These are phyloP conservation scores for Ophiocordyceps robertsii DNA, from an alignment of 2,329 filamentous ascomycete genomes.

Conservation along the genomic window DNA sequence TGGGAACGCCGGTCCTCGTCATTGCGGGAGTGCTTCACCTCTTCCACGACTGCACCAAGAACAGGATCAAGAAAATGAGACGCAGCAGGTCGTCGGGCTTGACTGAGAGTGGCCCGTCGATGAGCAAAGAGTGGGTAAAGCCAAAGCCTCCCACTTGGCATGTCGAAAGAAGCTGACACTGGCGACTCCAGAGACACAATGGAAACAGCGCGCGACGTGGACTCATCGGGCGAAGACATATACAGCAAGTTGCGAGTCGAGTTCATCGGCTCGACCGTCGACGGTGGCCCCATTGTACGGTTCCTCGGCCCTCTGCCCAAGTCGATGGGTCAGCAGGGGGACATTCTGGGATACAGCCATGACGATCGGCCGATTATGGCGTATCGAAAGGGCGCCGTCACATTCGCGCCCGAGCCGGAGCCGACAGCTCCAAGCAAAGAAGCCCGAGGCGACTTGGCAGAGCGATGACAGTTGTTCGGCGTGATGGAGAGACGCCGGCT, in stretches of 20 bases:
- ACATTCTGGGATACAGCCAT: slow-evolving; percentile 22
- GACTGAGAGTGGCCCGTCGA: slow-evolving; percentile 16
- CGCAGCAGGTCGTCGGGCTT: slow-evolving; percentile 13
- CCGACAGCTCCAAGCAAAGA: background rate
- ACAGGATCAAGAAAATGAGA: slow-evolving; percentile 19
- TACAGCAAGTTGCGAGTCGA: slow-evolving; percentile 18
- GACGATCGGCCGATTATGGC: slow-evolving; percentile 23
- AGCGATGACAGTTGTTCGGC: no score
- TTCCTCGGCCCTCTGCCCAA: slow-evolving; percentile 21
- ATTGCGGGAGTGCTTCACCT: slow-evolving; percentile 40
- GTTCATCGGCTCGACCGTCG: slow-evolving; percentile 30
- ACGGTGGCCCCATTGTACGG: slow-evolving; percentile 31
- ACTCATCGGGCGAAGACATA: slow-evolving; percentile 14
- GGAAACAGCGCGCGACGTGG: slow-evolving; percentile 15
- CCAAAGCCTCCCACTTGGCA: background rate
- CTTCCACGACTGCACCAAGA: slow-evolving; percentile 25
- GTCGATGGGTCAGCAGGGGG: slow-evolving; percentile 16
- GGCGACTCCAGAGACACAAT: slow-evolving; percentile 21
- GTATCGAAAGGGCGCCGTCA: slow-evolving; percentile 21
- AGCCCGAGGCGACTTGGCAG: background rate
- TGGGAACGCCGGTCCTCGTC: slow-evolving; percentile 47
- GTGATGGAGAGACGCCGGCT: no score
- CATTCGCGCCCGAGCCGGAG: slow-evolving; percentile 13
- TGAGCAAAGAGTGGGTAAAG: slow-evolving; percentile 29
- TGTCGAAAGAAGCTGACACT: slow-evolving; percentile 4